Evolutionary conservation across 805 yeast genomes (phyloP), one percentile per base, ranked within the genome.

Genomic region (Ogataea wickerhamii): DNA sequence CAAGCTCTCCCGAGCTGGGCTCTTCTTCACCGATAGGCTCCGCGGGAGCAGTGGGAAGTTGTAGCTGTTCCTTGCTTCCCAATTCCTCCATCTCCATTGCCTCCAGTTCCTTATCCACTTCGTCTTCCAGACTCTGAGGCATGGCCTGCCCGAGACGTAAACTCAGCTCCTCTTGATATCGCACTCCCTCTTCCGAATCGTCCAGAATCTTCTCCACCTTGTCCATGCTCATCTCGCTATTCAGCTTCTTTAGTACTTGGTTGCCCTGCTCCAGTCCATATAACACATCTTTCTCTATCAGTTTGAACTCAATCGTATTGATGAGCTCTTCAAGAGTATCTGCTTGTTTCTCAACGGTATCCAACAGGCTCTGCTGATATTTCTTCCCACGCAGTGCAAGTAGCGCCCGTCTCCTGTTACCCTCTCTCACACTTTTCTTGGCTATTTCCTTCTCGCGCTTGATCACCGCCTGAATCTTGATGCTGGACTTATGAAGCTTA

Each of bases 251-350:
- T 49, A 93, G 71, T 10, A 87, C 86, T 36, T 71, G 64, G 54
- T 84, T 88, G 18, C 98, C 98, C 47, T 82, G 80, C 49, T 80
- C 71, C 21, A 93, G 66, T 0, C 97, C 96, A 41, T 73, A 74
- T 3, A 89, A 49, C 28, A 93, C 88, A 52, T 88, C 95, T 45
- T 79, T 78, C 56, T 93, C 98, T 22, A 93, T 80, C 41, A 87
- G 64, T 53, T 95, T 91, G 64, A 87, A 88, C 61, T 93, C 98
- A 25, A 93, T 83, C 7, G 80, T 80, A 17, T 79, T 74, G 6
- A 87, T 82, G 58, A 93, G 73, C 43, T 77, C 74, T 58, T 91
- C 97, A 25, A 93, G 61, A 26, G 84, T 82, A 40, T 80, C 82
- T 21, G 89, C 66, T 61, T 93, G 98, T 29, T 73, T 77, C 26